phyloP scores from a whole-genome alignment of 345 rosid genomes.

The Populus euphratica region DNA sequence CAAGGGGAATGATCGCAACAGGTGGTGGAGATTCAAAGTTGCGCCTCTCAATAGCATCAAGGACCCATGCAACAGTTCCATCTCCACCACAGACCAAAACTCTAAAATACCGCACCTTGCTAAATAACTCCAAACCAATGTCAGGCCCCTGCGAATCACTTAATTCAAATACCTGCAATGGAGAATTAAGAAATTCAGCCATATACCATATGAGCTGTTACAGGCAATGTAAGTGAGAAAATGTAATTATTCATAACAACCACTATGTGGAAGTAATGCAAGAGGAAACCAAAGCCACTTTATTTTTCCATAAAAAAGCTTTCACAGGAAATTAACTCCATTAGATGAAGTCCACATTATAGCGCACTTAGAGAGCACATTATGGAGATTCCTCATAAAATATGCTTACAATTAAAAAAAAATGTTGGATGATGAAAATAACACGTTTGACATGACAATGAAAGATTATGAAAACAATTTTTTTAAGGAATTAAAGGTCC shows the following conservation, averaged over 20 bases:
- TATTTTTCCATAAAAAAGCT: neutral
- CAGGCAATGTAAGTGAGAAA: neutral
- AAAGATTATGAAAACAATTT: neutral
- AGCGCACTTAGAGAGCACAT: neutral
- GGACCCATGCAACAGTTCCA: constrained; percentile 93
- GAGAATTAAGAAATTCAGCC: neutral
- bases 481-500: neutral
- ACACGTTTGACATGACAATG: neutral
- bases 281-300: neutral
- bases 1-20: constrained; percentile 88
- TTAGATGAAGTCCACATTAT: neutral
- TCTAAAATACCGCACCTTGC: constrained; percentile 87
- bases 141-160: constrained; percentile 79
- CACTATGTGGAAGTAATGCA: neutral
- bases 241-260: neutral
- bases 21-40: constrained; percentile 93
- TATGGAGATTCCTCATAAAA: neutral
- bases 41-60: constrained; percentile 77
- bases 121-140: constrained; percentile 69
- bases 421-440: too few relatives aligned
- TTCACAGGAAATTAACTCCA: neutral
- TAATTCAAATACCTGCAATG: constrained; percentile 69
- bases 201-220: neutral
- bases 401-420: neutral
- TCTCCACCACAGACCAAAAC: constrained; percentile 94